phyloP scores from a whole-genome alignment of 257 asterid species.

The Capsicum baccatum region DNA sequence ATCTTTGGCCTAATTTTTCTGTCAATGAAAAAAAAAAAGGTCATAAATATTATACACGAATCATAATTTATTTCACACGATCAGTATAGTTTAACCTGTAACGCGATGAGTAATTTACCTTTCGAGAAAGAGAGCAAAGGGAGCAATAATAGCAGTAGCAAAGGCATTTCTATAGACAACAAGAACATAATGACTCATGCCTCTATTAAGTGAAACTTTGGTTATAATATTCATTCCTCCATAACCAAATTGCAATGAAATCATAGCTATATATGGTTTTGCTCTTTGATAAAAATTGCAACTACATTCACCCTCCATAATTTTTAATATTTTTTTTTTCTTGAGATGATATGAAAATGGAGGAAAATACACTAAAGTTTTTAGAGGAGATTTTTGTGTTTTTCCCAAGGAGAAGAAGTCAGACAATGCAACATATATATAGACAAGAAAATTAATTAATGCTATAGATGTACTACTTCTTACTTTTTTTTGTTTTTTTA shows the following conservation, averaged over 20 bases:
- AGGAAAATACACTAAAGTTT: slow-evolving; percentile 54
- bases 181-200: slow-evolving; percentile 93
- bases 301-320: slow-evolving; percentile 60
- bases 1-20: slow-evolving; percentile 96
- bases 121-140: slow-evolving; percentile 83
- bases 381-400: slow-evolving; percentile 47
- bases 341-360: neutral
- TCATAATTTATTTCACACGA: neutral
- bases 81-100: neutral
- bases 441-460: slow-evolving; percentile 34
- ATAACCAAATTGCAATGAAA: slow-evolving; percentile 80
- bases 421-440: slow-evolving; percentile 50
- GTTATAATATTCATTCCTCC: slow-evolving; percentile 97
- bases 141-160: slow-evolving; percentile 95
- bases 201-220: slow-evolving; percentile 84
- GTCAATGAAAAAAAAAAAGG: slow-evolving; percentile 1
- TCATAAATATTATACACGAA: neutral
- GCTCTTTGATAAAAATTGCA: slow-evolving; percentile 58
- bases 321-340: neutral
- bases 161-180: slow-evolving; percentile 93
- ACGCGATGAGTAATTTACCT: slow-evolving; percentile 41
- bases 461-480: neutral
- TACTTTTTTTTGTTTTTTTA: too few relatives aligned
- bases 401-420: slow-evolving; percentile 57
- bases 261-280: slow-evolving; percentile 93